phyloP scores from a whole-genome alignment of 1,139 yeast genomes.

The Debaryomyces robertsiae region DNA sequence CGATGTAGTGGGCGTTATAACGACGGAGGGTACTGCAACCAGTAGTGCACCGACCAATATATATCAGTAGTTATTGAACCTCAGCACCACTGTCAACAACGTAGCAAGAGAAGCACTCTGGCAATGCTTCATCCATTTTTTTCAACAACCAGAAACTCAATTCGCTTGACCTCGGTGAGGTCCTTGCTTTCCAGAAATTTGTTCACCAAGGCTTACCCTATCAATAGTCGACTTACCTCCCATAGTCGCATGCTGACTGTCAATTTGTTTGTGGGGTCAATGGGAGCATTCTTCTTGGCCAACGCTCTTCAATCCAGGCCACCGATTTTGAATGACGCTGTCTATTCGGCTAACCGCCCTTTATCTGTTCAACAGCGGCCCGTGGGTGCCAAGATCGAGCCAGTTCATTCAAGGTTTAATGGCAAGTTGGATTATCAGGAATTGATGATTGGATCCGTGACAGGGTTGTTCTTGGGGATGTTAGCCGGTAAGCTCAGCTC shows the following conservation, averaged over 20 bases:
- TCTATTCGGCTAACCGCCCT: background rate
- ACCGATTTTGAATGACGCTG: slow-evolving; percentile 14
- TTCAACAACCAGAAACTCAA: background rate
- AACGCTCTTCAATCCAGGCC: slow-evolving; percentile 3
- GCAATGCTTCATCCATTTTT: slow-evolving; percentile 5
- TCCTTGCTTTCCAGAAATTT: slow-evolving; percentile 1
- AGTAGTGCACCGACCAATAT: slow-evolving; percentile 1
- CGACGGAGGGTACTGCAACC: slow-evolving; percentile 1
- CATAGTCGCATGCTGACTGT: background rate
- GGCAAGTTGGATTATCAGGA: slow-evolving; percentile 61
- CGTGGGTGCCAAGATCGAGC: background rate
- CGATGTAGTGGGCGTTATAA: background rate
- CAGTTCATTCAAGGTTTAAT: slow-evolving; percentile 27
- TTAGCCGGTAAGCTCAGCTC: slow-evolving; percentile 67
- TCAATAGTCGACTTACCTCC: slow-evolving; percentile 3
- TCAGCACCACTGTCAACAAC: background rate
- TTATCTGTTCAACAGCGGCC: background rate
- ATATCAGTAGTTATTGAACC: background rate
- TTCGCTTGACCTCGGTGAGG: slow-evolving; percentile 4
- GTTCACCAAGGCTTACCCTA: background rate
- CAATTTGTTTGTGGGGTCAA: slow-evolving; percentile 9
- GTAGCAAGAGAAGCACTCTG: background rate
- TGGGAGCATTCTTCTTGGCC: slow-evolving; percentile 4
- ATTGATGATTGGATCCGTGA: slow-evolving; percentile 66
- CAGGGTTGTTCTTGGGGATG: slow-evolving; percentile 64